A percentile compares a stretch with the other conserved stretches of the same genome.
Evolutionary conservation across 371 early-diverging fungal genomes (phyloP).

Genomic region (Mortierella polycephala): DNA sequence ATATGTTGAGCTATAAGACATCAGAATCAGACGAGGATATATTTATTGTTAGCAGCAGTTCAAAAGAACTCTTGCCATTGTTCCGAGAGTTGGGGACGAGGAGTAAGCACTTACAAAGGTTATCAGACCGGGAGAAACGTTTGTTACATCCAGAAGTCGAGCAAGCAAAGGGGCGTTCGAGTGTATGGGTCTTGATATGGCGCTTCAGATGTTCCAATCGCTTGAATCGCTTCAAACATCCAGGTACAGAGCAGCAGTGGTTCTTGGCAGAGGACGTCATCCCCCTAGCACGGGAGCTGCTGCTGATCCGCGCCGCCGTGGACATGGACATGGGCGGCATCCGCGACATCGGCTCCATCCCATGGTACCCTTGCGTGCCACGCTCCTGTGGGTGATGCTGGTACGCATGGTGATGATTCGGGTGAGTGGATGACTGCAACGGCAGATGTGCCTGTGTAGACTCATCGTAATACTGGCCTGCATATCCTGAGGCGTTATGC

Average conservation of each 20-base stretch:
- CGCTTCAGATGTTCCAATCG: slow-evolving; percentile 85
- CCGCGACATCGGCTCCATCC: slow-evolving; percentile 5
- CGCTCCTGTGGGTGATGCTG: background rate
- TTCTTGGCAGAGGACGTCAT: slow-evolving; percentile 43
- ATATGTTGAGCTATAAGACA: slow-evolving; percentile 63
- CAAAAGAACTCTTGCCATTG: background rate
- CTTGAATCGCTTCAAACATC: slow-evolving; percentile 69
- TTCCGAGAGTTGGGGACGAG: background rate
- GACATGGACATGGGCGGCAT: slow-evolving; percentile 1
- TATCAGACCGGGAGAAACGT: slow-evolving; percentile 90
- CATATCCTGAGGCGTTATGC: background rate
- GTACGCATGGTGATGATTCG: background rate
- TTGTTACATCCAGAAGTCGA: slow-evolving; percentile 81
- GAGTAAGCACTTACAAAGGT: slow-evolving; percentile 55
- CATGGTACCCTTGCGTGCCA: background rate
- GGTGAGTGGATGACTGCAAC: background rate
- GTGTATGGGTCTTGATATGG: slow-evolving; percentile 92
- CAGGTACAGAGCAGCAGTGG: slow-evolving; percentile 57
- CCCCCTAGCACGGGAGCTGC: slow-evolving; percentile 10
- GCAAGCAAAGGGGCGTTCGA: slow-evolving; percentile 89
- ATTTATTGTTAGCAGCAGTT: background rate
- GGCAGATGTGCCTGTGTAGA: background rate
- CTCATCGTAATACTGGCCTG: background rate
- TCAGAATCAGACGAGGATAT: background rate
- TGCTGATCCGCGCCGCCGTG: background rate